phyloP scores from a whole-genome alignment of 1,139 yeast species.

The Pichia sp. region DNA sequence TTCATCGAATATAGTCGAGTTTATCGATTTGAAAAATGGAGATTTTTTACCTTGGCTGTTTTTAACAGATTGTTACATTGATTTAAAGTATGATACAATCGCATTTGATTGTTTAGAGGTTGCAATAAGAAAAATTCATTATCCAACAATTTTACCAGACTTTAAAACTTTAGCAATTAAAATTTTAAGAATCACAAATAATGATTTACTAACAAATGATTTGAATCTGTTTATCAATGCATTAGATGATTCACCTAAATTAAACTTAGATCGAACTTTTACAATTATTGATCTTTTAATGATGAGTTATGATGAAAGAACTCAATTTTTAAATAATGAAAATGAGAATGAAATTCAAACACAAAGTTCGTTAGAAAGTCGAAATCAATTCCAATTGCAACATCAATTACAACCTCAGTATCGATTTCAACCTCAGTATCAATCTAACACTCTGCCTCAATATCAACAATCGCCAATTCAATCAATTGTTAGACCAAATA shows the following conservation, averaged over 20 bases:
- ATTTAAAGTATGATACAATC: slow-evolving; percentile 1
- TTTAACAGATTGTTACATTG: slow-evolving; percentile 48
- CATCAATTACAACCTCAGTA: background rate
- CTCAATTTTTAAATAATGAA: background rate
- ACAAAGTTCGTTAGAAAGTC: background rate
- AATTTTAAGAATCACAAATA: background rate
- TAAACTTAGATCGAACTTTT: background rate
- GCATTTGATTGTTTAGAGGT: slow-evolving; percentile 15
- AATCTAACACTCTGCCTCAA: background rate
- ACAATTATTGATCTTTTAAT: slow-evolving; percentile 3
- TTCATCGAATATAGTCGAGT: slow-evolving; percentile 2
- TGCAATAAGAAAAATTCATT: slow-evolving; percentile 9
- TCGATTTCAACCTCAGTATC: background rate
- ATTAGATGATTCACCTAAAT: background rate
- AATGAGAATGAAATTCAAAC: background rate
- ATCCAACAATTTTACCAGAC: slow-evolving; percentile 6
- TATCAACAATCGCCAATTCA: background rate
- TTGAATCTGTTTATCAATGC: background rate
- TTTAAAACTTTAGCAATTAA: slow-evolving; percentile 1
- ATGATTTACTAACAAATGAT: background rate
- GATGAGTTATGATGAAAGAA: slow-evolving; percentile 9
- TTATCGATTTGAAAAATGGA: slow-evolving; percentile 18
- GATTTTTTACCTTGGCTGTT: slow-evolving; percentile 51
- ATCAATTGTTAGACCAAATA: background rate
- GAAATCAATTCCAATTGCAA: background rate